Evolutionary conservation across 2,329 filamentous ascomycete genomes (phyloP), one percentile per base, ranked within the genome.

Genomic region (Teratosphaeria viscida): DNA sequence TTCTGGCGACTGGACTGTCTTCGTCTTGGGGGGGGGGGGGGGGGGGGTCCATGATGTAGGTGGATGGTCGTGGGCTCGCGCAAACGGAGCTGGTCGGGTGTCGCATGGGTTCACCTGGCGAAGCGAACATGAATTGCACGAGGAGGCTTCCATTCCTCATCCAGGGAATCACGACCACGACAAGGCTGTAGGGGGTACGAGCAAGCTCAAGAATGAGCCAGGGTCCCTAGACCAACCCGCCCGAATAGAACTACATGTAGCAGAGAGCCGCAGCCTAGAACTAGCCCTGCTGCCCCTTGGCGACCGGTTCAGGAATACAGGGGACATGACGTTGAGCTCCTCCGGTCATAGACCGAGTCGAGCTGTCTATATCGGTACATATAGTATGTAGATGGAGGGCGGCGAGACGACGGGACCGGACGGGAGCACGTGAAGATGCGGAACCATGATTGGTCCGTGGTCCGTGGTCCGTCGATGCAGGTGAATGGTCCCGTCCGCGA

Each of bases 31-130:
- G 8, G 12, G 32, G 27, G 4, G 12, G 4, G 16, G 8, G 16
- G 35, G 8, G 12, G 32, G 27, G 4, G 12, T 19, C 16, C 37
- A 53, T 55, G 52, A 53, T 47, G 57, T 53, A 32, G 39, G 52
- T 53, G 47, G 55, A 57, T n/a, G 19, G 29, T 52, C 14, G 37
- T 57, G 55, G 14, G 16, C 27, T 57, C 26, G 37, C 2, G 26
- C 16, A 26, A 34, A 27, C 57, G 57, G 52, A 11, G n/a, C 35
- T 55, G 57, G 34, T 59, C 57, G 57, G 57, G 57, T 47, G 52
- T 59, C n/a, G 52, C 37, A 59, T 52, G 12, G 23, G 16, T 53
- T 19, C 39, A 16, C 11, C 32, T 26, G 47, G 47, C n/a, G 37
- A 19, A 56, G 47, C 12, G 35, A 57, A 43, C 2, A 23, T 23